Percentiles rank a stretch among this genome's conserved stretches.
Conservation (phyloP, 495 filamentous ascomycete species). For the Cercophora sp. region DNA sequence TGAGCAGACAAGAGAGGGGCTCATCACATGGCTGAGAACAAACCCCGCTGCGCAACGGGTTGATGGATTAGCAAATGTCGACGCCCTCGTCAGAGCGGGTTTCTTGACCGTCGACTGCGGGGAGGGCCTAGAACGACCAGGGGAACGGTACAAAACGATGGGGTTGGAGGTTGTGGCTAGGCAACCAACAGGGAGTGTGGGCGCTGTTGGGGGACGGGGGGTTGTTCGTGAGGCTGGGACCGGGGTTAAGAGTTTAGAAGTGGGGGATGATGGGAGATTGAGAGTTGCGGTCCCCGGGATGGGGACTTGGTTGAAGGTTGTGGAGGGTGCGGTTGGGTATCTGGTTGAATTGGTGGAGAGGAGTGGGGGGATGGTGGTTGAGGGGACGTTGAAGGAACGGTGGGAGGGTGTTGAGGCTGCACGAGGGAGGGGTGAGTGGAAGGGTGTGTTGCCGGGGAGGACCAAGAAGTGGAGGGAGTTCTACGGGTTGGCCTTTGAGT, state of each 20-base stretch:
- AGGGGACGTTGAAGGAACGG: slow-evolving; percentile 63
- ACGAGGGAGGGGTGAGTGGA: slow-evolving; percentile 62
- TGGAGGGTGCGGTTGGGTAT: slow-evolving; percentile 61
- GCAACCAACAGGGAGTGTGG: slow-evolving; percentile 59
- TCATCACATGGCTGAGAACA: slow-evolving; percentile 49
- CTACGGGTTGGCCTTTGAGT: slow-evolving; percentile 72
- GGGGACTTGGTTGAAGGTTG: slow-evolving; percentile 70
- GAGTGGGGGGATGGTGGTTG: slow-evolving; percentile 56
- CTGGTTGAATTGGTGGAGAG: slow-evolving; percentile 62
- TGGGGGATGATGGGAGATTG: slow-evolving; percentile 31
- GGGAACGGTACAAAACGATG: slow-evolving; percentile 45
- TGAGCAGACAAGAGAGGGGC: slow-evolving; percentile 53
- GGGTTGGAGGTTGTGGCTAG: slow-evolving; percentile 52
- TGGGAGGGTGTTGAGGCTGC: slow-evolving; percentile 75
- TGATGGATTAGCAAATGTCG: slow-evolving; percentile 48
- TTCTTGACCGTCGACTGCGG: slow-evolving; percentile 60
- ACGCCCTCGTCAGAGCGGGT: slow-evolving; percentile 59
- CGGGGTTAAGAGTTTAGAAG: slow-evolving; percentile 35
- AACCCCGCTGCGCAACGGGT: slow-evolving; percentile 48
- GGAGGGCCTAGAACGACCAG: slow-evolving; percentile 45
- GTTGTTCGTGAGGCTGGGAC: slow-evolving; percentile 53
- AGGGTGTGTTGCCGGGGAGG: slow-evolving; percentile 65
- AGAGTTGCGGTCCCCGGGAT: slow-evolving; percentile 69
- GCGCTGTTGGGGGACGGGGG: slow-evolving; percentile 56
- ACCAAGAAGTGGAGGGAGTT: slow-evolving; percentile 82